Base-by-base conservation (phyloP, 108 stramenopile species). In the Phaeodactylum tricornutum region DNA sequence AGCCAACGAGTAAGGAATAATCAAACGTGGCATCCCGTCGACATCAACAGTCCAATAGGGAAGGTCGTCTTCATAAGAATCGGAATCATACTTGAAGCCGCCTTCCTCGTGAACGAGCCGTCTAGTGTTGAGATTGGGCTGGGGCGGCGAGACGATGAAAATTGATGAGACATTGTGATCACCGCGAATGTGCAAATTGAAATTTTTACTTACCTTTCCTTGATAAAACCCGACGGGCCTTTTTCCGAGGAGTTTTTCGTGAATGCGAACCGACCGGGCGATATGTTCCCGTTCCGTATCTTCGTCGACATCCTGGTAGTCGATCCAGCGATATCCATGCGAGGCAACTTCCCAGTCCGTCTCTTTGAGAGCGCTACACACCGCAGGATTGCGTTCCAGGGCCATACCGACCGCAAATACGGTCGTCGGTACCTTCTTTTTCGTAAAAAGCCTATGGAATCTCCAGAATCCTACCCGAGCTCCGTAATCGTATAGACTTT, bases 401-500 rank as follows among this genome's bases (percentile, higher is more conserved):
- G 95, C 95, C 92, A 96, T 94, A 21, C 86, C 93, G 20, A 92
- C 91, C n/a, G 89, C 95, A 68, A 84, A 96, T 0, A 96, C 93
- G 0, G 95, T 96, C 17, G 75, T 70, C 2, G 92, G 89, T 26
- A 90, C 39, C 24, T 81, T 61, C 51, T 78, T 81, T 4, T 59
- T 51, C 1, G 76, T 79, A 32, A 96, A 75, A 8, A 96, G 57
- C 1, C 87, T 66, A 47, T 93, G 81, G 19, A 96, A 59, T 29
- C 95, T 62, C 95, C 95, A 96, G 62, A 94, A 96, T 33, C 95
- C 95, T 30, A 81, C 74, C 9, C 95, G 79, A 23, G 82, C 62
- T 15, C 95, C 95, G 66, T 94, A 96, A 49, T 94, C 92, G 55
- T 94, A 96, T 43, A 96, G 62, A 26, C 73, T 79, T 57, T 96